These are phyloP conservation scores for Trametes hirsuta DNA, from an alignment of 1,284 basidiomycete species.

Conservation along the genomic window DNA sequence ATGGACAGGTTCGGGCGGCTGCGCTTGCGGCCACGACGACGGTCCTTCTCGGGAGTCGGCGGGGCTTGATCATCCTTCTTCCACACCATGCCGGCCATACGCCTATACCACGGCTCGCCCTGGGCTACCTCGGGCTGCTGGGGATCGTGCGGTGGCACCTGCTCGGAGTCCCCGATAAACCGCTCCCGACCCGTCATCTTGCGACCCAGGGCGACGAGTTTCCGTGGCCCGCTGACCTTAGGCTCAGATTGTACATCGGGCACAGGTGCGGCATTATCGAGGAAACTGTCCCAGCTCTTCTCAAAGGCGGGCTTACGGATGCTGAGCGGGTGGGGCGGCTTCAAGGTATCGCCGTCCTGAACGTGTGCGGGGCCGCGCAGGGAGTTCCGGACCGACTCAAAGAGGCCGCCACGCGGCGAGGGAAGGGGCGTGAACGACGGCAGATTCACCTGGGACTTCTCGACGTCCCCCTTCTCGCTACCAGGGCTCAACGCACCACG, in stretches of 20 bases:
- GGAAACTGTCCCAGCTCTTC: conserved; percentile 55
- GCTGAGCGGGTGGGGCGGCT: conserved; percentile 33
- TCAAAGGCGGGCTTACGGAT: conserved; percentile 40
- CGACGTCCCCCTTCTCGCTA: conserved; percentile 22
- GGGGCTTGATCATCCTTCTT: conserved; percentile 19
- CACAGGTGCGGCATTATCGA: conserved; percentile 37
- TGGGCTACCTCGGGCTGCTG: background rate
- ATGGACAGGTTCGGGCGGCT: conserved; percentile 47
- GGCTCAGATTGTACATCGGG: conserved; percentile 13
- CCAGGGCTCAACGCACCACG: conserved; percentile 24
- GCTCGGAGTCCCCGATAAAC: conserved; percentile 33
- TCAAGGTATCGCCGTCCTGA: conserved; percentile 2
- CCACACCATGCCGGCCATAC: conserved; percentile 34
- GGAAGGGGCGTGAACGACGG: conserved; percentile 56
- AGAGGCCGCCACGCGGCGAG: conserved; percentile 40
- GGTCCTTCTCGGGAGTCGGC: background rate
- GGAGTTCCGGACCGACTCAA: conserved; percentile 44
- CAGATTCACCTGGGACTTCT: conserved; percentile 34
- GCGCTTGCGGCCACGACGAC: conserved; percentile 3
- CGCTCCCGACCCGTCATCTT: conserved; percentile 40
- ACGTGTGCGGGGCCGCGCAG: conserved; percentile 28
- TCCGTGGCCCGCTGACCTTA: conserved; percentile 40
- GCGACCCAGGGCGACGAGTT: conserved; percentile 48
- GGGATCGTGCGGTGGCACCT: conserved; percentile 1
- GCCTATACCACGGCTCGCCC: conserved; percentile 23